Evolutionary conservation across 768 basidiomycete species (phyloP), one percentile per base, ranked within the genome.

Genomic region (Lactifluus volemus): DNA sequence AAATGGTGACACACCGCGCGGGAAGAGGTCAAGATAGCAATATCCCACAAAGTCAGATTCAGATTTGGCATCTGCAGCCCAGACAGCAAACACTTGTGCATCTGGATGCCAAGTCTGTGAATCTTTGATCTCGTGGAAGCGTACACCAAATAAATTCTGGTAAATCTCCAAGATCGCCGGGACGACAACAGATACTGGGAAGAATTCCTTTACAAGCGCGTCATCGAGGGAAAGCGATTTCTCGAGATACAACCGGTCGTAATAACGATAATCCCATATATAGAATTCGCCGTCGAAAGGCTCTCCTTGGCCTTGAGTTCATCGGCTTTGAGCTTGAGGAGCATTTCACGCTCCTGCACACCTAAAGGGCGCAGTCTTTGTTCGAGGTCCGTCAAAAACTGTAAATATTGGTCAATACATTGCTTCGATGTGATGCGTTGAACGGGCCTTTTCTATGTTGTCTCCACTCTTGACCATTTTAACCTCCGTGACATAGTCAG

Each of bases 21-120:
- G 90, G 78, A 88, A 92, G 45, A 95, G 79, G 68, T 95, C 92
- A 32, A 94, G 85, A 67, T 91, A 91, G 70, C 89, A 89, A 71
- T 91, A 87, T 2, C 92, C 92, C 19, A 93, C 70, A 68, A 94
- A 94, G 29, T 78, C 87, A 0, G 83, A 77, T 65, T 77, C 83
- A 63, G 85, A 84, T 53, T 81, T 85, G 19, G 87, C 85, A 60
- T 81, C 84, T 55, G 84, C 84, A 66, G 88, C 85, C 92, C 92
- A 94, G 5, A 93, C 91, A 1, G 88, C 75, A 68, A 86, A 95
- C 63, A 86, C 83, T 66, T 92, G 88, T 0, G 90, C 91, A 60
- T 95, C 91, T 84, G 83, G 81, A 71, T 94, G 92, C 92, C 92
- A 95, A 2, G 82, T 84, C 44, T 84, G 77, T 42, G 81, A 81